Evolutionary conservation across 805 yeast species (phyloP).

Genomic region (Yarrowia yakushimensis): DNA sequence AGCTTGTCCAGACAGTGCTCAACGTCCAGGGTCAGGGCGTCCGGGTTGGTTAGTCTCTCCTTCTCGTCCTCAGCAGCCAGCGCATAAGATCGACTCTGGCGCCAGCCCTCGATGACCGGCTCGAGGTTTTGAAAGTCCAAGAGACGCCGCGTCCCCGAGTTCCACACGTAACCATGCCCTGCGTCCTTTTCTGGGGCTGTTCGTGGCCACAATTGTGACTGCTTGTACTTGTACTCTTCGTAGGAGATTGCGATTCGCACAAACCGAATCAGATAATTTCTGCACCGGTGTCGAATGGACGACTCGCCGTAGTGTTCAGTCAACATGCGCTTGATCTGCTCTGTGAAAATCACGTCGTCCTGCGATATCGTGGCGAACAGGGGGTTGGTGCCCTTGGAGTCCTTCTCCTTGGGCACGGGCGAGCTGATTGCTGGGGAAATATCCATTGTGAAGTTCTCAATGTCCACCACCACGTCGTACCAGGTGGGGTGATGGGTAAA

Average conservation of each 20-base stretch:
- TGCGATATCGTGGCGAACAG: background rate
- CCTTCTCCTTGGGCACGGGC: constrained; percentile 20
- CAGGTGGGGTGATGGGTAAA: constrained; percentile 52
- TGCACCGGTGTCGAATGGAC: constrained; percentile 33
- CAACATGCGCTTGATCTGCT: constrained; percentile 34
- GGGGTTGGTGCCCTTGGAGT: constrained; percentile 3
- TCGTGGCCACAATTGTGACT: constrained; percentile 30
- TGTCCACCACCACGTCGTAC: constrained; percentile 55
- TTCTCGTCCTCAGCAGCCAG: constrained; percentile 1
- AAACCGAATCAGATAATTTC: constrained; percentile 33
- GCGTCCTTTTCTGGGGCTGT: constrained; percentile 28
- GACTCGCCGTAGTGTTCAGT: constrained; percentile 35
- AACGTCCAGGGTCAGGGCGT: constrained; percentile 31
- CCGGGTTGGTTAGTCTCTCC: background rate
- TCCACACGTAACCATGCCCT: constrained; percentile 37
- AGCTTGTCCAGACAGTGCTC: constrained; percentile 35
- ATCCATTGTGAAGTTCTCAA: constrained; percentile 43
- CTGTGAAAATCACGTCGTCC: constrained; percentile 33
- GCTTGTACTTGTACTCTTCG: constrained; percentile 33
- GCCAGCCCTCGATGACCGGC: constrained; percentile 37
- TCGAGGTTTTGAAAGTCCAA: constrained; percentile 31
- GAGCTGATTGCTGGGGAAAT: constrained; percentile 34
- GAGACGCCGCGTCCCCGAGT: constrained; percentile 31
- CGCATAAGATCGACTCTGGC: constrained; percentile 29
- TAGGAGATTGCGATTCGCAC: constrained; percentile 34